Conservation (phyloP, 202 grass and related monocot genomes). For the Alloteropsis angusta region DNA sequence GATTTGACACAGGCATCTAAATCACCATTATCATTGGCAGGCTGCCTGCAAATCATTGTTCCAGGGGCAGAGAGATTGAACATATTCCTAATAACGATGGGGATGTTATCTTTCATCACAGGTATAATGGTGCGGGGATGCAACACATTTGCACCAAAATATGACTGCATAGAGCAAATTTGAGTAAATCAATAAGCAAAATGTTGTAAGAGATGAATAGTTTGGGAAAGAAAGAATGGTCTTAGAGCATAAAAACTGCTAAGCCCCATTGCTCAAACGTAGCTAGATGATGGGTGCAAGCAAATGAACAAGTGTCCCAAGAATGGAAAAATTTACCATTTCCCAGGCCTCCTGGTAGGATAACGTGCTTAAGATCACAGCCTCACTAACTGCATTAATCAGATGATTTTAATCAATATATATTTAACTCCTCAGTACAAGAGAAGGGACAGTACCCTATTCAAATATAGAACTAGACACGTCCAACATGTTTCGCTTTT, state of each 20-base stretch:
- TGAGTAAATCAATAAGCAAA: slow-evolving; percentile 20
- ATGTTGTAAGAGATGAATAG: slow-evolving; percentile 3
- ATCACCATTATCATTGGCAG: slow-evolving; percentile 61
- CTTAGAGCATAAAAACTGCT: neutral
- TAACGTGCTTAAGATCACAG: slow-evolving; percentile 84
- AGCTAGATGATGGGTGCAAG: neutral
- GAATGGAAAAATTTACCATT: slow-evolving; percentile 67
- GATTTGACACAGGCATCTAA: slow-evolving; percentile 80
- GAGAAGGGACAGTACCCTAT: neutral
- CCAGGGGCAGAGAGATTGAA: slow-evolving; percentile 84
- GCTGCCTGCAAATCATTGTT: slow-evolving; percentile 78
- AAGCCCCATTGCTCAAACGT: neutral
- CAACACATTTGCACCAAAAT: slow-evolving; percentile 97
- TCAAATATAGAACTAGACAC: slow-evolving; percentile 2
- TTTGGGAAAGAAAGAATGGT: neutral
- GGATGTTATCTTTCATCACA: slow-evolving; percentile 90
- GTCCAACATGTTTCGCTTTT: neutral
- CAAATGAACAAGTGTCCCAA: neutral
- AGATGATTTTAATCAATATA: slow-evolving; percentile 25
- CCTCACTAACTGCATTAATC: slow-evolving; percentile 77
- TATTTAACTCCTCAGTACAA: slow-evolving; percentile 9
- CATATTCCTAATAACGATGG: slow-evolving; percentile 88
- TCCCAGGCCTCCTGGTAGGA: slow-evolving; percentile 99
- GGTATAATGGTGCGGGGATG: slow-evolving; percentile 98
- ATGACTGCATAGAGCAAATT: slow-evolving; percentile 62